Evolutionary conservation across 2,329 filamentous ascomycete species (phyloP), one percentile per base, ranked within the genome.

Genomic region (Sarocladium brachiariae): DNA sequence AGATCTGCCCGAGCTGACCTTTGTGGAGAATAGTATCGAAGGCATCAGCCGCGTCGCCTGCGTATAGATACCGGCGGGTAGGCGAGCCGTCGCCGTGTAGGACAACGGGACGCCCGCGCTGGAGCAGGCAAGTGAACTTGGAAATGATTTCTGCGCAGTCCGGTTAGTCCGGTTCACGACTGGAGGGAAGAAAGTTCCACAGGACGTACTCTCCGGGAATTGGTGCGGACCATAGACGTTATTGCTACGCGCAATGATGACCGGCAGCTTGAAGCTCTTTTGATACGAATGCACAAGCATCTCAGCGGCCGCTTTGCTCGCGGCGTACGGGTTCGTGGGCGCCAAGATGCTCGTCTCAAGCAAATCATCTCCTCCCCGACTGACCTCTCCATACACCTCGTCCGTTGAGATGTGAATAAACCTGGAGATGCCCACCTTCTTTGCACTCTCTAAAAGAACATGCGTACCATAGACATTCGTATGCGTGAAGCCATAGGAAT

Each of bases 251-350:
- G 91, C 84, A 58, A 91, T 87, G 56, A 92, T 88, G 49, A 83
- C 80, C 1, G 87, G 87, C 11, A 93, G 74, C 65, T 86, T 86
- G 73, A 90, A 91, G 66, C 84, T 88, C 70, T 87, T 89, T 63
- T 84, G 78, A 64, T 91, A 93, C n/a, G 87, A 88, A 64, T 86
- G 83, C n/a, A 92, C 86, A 61, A 89, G 75, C 86, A 90, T 90
- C 70, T 91, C 87, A 5, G 87, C 87, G 1, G 87, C 87, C 2
- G 87, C 87, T 67, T 91, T 91, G 68, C 82, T 86, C 18, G 87
- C 87, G 9, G 86, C 83, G 58, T 91, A 91, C 13, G 88, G 88
- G 60, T 92, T 93, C 18, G 87, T 91, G 0, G 88, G 88, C 1
- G 83, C 83, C 30, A 92, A 73, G 57, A 87, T 81, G 67, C 85